Evolutionary conservation across 1,139 yeast genomes (phyloP).

Genomic region (Pneumocystis oryctolagi): DNA sequence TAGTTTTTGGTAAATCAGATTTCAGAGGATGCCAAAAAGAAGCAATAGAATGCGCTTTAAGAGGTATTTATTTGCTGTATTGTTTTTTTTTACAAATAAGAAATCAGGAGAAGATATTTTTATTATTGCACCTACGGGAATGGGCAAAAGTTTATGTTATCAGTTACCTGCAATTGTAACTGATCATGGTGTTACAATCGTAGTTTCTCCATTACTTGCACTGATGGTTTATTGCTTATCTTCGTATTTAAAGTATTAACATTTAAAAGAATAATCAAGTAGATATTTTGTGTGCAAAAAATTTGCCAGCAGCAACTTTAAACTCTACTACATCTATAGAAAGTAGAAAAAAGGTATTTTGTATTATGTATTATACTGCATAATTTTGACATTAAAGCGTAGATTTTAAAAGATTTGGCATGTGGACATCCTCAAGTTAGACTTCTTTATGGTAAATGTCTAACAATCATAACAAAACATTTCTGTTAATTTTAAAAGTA

Average conservation of each 20-base stretch:
- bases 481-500: slow-evolving; percentile 21
- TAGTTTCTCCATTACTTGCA: slow-evolving; percentile 75
- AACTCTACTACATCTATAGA: slow-evolving; percentile 17
- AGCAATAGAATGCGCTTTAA: slow-evolving; percentile 54
- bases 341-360: slow-evolving; percentile 11
- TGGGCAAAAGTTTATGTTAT: slow-evolving; percentile 79
- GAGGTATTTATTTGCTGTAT: slow-evolving; percentile 20
- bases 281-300: slow-evolving; percentile 43
- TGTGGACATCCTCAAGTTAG: slow-evolving; percentile 16
- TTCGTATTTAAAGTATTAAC: neutral
- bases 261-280: slow-evolving; percentile 45
- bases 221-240: slow-evolving; percentile 42
- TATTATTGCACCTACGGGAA: slow-evolving; percentile 87
- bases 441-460: slow-evolving; percentile 39
- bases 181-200: slow-evolving; percentile 54
- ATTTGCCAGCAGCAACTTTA: slow-evolving; percentile 43
- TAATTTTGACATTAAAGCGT: neutral
- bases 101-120: slow-evolving; percentile 46
- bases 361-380: neutral
- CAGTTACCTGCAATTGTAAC: slow-evolving; percentile 67
- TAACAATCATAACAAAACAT: no score
- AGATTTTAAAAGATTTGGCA: slow-evolving; percentile 16
- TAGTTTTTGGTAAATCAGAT: slow-evolving; percentile 17
- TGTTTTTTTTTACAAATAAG: neutral
- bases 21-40: slow-evolving; percentile 64